Conservation (phyloP, 768 basidiomycete species). For the Macrocybe gigantea region DNA sequence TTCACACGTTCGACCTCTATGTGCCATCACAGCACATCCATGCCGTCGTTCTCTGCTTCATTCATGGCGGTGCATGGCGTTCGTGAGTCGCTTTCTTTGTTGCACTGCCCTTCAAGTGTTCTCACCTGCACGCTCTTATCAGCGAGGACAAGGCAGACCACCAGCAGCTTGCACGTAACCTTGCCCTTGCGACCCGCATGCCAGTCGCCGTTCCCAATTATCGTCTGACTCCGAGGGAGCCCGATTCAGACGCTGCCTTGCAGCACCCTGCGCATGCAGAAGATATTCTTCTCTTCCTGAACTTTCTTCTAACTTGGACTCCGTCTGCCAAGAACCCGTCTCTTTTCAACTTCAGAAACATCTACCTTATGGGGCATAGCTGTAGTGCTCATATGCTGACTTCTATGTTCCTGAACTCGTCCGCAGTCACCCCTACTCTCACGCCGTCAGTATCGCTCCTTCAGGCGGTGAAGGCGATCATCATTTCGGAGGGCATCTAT, state of each 20-base stretch:
- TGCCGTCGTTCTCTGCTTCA: slow-evolving; percentile 28
- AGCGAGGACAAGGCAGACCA: slow-evolving; percentile 75
- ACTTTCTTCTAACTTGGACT: slow-evolving; percentile 46
- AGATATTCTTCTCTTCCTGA: slow-evolving; percentile 59
- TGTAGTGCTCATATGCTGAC: slow-evolving; percentile 78
- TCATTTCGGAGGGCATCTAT: slow-evolving; percentile 75
- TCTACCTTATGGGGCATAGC: slow-evolving; percentile 74
- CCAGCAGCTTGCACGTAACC: slow-evolving; percentile 41
- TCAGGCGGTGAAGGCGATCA: slow-evolving; percentile 43
- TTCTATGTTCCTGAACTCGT: slow-evolving; percentile 58
- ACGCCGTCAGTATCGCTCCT: slow-evolving; percentile 38
- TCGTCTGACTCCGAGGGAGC: slow-evolving; percentile 50
- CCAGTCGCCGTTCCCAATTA: slow-evolving; percentile 77
- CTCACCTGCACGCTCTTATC: slow-evolving; percentile 6
- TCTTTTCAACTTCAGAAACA: slow-evolving; percentile 29
- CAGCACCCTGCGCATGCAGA: slow-evolving; percentile 67
- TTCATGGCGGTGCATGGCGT: slow-evolving; percentile 85
- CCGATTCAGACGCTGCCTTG: slow-evolving; percentile 31
- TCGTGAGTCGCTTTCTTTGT: slow-evolving; percentile 38
- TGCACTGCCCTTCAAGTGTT: background rate
- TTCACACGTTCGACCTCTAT: slow-evolving; percentile 48
- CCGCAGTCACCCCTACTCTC: slow-evolving; percentile 33
- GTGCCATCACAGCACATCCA: slow-evolving; percentile 16
- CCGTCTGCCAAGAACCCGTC: slow-evolving; percentile 17
- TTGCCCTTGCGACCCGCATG: slow-evolving; percentile 42